Conservation (phyloP, 2,329 filamentous ascomycete species). For the Xylariaceae sp. region DNA sequence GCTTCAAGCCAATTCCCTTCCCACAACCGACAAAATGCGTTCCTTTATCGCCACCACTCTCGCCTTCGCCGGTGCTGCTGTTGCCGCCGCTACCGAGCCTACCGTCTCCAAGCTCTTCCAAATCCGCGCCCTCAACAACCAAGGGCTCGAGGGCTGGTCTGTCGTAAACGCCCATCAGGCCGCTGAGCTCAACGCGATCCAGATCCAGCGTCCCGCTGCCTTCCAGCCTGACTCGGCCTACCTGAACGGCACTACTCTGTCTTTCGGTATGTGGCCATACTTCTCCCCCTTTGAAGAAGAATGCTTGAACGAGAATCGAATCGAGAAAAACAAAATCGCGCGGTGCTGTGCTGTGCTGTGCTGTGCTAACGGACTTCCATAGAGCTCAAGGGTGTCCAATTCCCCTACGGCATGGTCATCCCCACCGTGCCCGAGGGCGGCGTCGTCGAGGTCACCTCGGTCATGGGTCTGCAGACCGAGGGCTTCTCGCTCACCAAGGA, state of each 20-base stretch:
- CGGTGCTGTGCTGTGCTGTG: neutral
- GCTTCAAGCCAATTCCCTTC: neutral
- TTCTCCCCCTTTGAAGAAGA: no score
- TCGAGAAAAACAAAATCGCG: neutral
- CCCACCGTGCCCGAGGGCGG: slow-evolving; percentile 15
- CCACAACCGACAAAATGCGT: slow-evolving; percentile 12
- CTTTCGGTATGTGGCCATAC: slow-evolving; percentile 17
- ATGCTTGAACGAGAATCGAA: no score
- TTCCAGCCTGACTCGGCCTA: slow-evolving; percentile 20
- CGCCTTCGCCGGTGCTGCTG: slow-evolving; percentile 12
- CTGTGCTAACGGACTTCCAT: neutral
- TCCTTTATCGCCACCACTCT: slow-evolving; percentile 14
- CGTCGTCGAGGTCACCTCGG: slow-evolving; percentile 16
- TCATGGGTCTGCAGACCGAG: slow-evolving; percentile 9
- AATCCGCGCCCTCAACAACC: slow-evolving; percentile 12
- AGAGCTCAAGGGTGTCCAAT: slow-evolving; percentile 7
- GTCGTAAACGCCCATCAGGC: slow-evolving; percentile 20
- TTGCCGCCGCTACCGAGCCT: slow-evolving; percentile 10
- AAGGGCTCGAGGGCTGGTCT: slow-evolving; percentile 17
- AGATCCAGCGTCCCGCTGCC: slow-evolving; percentile 22
- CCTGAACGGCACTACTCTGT: slow-evolving; percentile 14
- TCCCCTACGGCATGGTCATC: slow-evolving; percentile 13
- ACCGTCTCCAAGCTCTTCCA: slow-evolving; percentile 19
- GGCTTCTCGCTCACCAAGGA: slow-evolving; percentile 16
- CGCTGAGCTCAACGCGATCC: slow-evolving; percentile 19